These are phyloP conservation scores for Schizothecium vesticola DNA, from an alignment of 495 filamentous ascomycete genomes.

Conservation along the genomic window DNA sequence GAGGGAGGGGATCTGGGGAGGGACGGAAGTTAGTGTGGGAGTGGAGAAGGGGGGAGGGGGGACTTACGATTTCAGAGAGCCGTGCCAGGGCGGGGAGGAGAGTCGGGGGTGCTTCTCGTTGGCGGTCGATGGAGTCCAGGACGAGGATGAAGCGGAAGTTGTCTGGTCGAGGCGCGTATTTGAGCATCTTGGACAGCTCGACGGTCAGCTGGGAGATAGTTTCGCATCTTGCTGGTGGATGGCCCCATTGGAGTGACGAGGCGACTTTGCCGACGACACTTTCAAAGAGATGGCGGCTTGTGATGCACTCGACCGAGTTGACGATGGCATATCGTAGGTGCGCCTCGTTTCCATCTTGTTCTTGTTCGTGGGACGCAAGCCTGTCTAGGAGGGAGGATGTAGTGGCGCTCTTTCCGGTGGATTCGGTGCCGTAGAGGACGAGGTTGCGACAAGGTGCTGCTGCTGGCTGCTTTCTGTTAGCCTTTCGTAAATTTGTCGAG, in stretches of 20 bases:
- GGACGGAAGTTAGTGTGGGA: conserved; percentile 13
- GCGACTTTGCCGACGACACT: conserved; percentile 51
- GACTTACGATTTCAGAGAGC: conserved; percentile 30
- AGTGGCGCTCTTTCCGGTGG: conserved; percentile 84
- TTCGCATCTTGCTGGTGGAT: conserved; percentile 58
- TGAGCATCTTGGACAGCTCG: conserved; percentile 57
- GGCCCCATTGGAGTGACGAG: conserved; percentile 44
- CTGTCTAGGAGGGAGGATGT: conserved; percentile 53
- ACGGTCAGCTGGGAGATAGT: conserved; percentile 67
- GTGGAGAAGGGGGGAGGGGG: background rate
- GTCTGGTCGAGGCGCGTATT: conserved; percentile 34
- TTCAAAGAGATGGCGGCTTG: conserved; percentile 80
- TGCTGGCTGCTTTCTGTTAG: conserved; percentile 26
- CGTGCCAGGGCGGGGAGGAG: conserved; percentile 61
- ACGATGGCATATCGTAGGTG: conserved; percentile 62
- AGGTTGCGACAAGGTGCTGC: conserved; percentile 52
- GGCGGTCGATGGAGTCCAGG: conserved; percentile 85
- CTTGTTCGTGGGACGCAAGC: conserved; percentile 14
- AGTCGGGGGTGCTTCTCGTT: conserved; percentile 73
- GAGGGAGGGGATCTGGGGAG: conserved; percentile 67
- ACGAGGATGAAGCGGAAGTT: conserved; percentile 64
- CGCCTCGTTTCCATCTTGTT: conserved; percentile 6
- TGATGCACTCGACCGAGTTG: conserved; percentile 80
- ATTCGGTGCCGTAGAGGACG: conserved; percentile 77
- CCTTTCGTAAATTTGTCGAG: background rate